Conservation (phyloP, 352 stramenopile genomes). For the Thraustochytrium sp. region DNA sequence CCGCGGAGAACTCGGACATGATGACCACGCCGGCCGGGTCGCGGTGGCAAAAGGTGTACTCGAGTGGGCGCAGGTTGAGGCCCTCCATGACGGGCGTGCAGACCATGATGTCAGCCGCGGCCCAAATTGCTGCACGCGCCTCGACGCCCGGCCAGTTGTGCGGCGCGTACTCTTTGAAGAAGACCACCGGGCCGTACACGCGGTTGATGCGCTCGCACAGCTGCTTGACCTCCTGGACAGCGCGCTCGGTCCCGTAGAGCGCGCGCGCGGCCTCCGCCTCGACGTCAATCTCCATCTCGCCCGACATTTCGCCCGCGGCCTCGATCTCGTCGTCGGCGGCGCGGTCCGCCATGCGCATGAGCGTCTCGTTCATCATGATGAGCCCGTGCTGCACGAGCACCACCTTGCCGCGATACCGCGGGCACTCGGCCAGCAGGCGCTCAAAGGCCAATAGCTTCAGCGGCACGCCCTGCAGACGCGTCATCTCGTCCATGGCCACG, state of each 20-base stretch:
- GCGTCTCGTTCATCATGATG: slow-evolving; percentile 71
- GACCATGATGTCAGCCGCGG: slow-evolving; percentile 86
- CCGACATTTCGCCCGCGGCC: neutral
- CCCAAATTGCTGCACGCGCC: slow-evolving; percentile 67
- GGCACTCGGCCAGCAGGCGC: slow-evolving; percentile 77
- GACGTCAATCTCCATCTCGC: neutral
- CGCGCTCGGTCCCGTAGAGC: neutral
- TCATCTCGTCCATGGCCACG: slow-evolving; percentile 83
- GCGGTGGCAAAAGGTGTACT: slow-evolving; percentile 81
- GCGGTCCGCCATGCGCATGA: slow-evolving; percentile 51
- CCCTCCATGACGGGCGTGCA: slow-evolving; percentile 90
- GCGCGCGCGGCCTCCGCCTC: neutral
- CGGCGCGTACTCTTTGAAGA: slow-evolving; percentile 39
- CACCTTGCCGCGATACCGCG: slow-evolving; percentile 82
- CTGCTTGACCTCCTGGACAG: slow-evolving; percentile 79
- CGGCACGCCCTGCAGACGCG: slow-evolving; percentile 91
- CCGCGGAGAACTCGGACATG: slow-evolving; percentile 94
- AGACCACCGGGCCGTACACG: slow-evolving; percentile 40
- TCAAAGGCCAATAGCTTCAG: slow-evolving; percentile 94
- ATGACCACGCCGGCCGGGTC: slow-evolving; percentile 84
- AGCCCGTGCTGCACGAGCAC: slow-evolving; percentile 84
- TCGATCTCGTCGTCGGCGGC: neutral
- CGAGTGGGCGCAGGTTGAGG: slow-evolving; percentile 92
- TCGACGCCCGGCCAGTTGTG: slow-evolving; percentile 51
- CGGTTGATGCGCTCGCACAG: slow-evolving; percentile 41